Evolutionary conservation across 2,329 filamentous ascomycete species (phyloP).

Genomic region (Scedosporium apiospermum): DNA sequence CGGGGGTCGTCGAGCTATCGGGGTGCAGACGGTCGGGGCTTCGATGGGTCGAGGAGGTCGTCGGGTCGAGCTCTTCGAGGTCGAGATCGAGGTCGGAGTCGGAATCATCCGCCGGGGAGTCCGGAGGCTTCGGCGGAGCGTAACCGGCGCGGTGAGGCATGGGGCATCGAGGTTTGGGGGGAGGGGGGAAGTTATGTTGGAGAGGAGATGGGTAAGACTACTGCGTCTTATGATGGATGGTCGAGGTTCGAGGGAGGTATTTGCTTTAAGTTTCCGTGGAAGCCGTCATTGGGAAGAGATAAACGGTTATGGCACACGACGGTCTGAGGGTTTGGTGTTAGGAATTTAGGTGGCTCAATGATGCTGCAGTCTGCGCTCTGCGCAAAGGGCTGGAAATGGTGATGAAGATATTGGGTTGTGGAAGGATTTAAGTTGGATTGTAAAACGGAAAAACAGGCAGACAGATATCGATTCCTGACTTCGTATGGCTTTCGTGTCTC

Average conservation of each 20-base stretch:
- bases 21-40: slow-evolving; percentile 33
- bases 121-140: slow-evolving; percentile 50
- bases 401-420: neutral
- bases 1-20: slow-evolving; percentile 30
- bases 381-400: neutral
- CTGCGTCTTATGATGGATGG: neutral
- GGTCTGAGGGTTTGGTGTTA: neutral
- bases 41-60: slow-evolving; percentile 17
- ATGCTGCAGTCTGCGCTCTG: neutral
- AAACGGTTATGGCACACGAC: neutral
- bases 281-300: neutral
- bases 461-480: neutral
- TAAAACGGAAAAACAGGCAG: neutral
- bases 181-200: neutral
- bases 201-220: neutral
- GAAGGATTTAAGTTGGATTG: neutral
- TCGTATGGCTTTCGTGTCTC: neutral
- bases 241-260: neutral
- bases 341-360: neutral
- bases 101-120: slow-evolving; percentile 57
- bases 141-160: slow-evolving; percentile 48
- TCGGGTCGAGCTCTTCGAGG: slow-evolving; percentile 69
- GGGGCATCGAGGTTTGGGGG: slow-evolving; percentile 23
- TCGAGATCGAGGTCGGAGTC: slow-evolving; percentile 64
- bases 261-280: neutral